Evolutionary conservation across 2,329 filamentous ascomycete species (phyloP), one percentile per base, ranked within the genome.

Genomic region (Diaporthe aspalathi): DNA sequence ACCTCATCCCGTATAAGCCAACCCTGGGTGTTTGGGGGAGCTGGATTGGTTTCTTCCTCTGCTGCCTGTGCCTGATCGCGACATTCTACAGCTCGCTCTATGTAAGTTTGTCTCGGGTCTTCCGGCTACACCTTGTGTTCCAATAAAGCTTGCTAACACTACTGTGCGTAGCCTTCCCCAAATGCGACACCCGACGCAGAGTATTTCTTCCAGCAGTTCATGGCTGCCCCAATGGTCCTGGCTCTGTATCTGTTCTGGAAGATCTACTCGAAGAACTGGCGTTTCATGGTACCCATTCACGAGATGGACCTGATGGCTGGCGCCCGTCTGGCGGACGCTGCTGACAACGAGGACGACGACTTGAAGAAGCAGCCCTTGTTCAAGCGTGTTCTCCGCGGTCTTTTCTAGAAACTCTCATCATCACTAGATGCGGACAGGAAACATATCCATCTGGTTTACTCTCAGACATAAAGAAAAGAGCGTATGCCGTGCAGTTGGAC

Each of bases 51-150:
- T 83, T 94, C 62, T 73, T 82, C 62, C 86, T 95, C 76, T 93
- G 93, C 81, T 76, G 85, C 24, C 78, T 95, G 11, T 90, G 93
- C 68, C 83, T 95, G 52, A 83, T 93, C 47, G 92, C 92, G 8
- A 91, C 93, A 67, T 92, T 93, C 79, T 94, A 92, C 86, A 89
- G 88, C 68, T 89, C 89, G 9, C 87, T 93, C 60, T 90, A 84
- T 72, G 82, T 83, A 77, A 80, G 83, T 77, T 35, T 5, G 43
- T 16, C 16, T 14, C 1, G 20, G 20, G 12, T 9, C 24, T n/a
- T 17, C 57, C 4, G 24, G 17, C 67, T 53, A 32, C 27, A 32
- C 8, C 9, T 12, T 1, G 24, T 27, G 22, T 27, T 20, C 11
- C 1, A 47, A 11, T 29, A 24, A 27, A 38, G 24, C 40, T 14